Evolutionary conservation across 176 grass and related monocot genomes (phyloP).

Genomic region (Pharus latifolius): DNA sequence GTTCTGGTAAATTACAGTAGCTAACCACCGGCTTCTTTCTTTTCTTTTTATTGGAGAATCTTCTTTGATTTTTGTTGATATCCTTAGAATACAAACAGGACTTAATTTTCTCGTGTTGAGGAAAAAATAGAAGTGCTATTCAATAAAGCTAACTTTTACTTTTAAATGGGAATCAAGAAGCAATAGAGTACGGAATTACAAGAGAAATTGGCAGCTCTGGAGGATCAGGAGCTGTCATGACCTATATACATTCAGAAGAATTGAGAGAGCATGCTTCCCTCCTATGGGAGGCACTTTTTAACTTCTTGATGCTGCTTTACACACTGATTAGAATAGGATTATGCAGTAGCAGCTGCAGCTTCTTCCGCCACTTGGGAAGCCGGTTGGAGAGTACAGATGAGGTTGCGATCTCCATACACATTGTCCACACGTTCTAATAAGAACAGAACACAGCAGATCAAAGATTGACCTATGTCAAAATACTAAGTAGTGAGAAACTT

Average conservation of each 20-base stretch:
- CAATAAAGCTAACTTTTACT: slow-evolving; percentile 19
- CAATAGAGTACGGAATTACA: slow-evolving; percentile 21
- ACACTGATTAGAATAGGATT: slow-evolving; percentile 18
- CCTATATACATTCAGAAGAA: slow-evolving; percentile 62
- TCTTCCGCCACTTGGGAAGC: slow-evolving; percentile 77
- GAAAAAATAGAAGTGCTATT: not conserved
- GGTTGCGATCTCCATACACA: slow-evolving; percentile 94
- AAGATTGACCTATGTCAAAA: not conserved
- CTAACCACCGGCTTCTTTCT: not conserved
- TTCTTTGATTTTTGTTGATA: not conserved
- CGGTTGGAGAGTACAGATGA: slow-evolving; percentile 85
- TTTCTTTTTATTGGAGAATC: not conserved
- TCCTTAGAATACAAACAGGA: not conserved
- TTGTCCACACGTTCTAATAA: slow-evolving; percentile 86
- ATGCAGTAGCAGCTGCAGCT: slow-evolving; percentile 81
- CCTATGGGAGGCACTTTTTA: slow-evolving; percentile 47
- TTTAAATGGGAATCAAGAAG: slow-evolving; percentile 18
- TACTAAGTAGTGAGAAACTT: not conserved
- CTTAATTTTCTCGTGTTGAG: not conserved
- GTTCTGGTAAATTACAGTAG: not conserved
- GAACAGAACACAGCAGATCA: not conserved
- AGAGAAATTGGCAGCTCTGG: slow-evolving; percentile 24
- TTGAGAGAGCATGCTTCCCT: slow-evolving; percentile 45
- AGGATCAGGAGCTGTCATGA: slow-evolving; percentile 29
- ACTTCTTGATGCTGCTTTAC: slow-evolving; percentile 35